A percentile compares a stretch with the other conserved stretches of the same genome.
phyloP scores from a whole-genome alignment of 73 alveolate genomes.

The Paramecium sexaurelia region DNA sequence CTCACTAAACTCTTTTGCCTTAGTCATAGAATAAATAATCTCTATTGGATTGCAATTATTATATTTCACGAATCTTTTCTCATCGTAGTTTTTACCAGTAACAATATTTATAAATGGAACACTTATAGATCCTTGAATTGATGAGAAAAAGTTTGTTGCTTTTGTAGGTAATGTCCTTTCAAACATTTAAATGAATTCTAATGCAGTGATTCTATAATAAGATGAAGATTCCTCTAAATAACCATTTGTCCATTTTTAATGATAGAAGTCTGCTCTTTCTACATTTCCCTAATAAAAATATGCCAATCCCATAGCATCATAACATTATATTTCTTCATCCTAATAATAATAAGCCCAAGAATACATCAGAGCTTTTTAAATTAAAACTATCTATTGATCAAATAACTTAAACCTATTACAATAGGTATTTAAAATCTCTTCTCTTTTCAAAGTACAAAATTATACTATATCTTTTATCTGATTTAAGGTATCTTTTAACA shows the following conservation, averaged over 20 bases:
- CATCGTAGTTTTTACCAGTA: neutral
- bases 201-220: neutral
- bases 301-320: conserved; percentile 5
- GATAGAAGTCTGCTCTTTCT: neutral
- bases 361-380: conserved; percentile 5
- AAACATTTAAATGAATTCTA: neutral
- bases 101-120: neutral
- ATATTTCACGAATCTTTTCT: neutral
- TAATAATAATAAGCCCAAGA: neutral
- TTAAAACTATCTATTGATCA: neutral
- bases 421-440: neutral
- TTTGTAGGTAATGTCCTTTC: neutral
- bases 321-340: neutral
- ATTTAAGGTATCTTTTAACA: neutral
- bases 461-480: neutral
- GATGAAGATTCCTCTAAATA: neutral
- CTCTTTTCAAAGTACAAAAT: neutral
- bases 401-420: conserved; percentile 4
- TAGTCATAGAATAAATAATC: neutral
- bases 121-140: neutral
- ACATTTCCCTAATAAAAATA: neutral
- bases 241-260: neutral
- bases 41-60: neutral
- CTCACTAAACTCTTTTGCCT: neutral
- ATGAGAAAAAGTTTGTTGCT: neutral